These are phyloP conservation scores for Pleurotus platypus DNA, from an alignment of 768 basidiomycete species.

Conservation along the genomic window DNA sequence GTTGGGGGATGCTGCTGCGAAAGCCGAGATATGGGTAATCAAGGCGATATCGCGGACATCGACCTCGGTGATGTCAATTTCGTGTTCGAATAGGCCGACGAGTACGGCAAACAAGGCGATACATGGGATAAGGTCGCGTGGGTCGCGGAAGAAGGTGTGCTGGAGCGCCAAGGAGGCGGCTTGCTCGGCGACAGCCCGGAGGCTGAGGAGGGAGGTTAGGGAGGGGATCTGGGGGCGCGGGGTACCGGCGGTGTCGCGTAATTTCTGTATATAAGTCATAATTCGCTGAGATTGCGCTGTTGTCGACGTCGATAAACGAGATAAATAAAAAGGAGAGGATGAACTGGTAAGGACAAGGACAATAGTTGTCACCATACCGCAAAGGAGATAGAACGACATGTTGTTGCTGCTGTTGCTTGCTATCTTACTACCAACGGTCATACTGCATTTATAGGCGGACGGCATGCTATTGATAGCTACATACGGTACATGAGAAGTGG, in stretches of 20 bases:
- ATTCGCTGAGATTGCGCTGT: not conserved
- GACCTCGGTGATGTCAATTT: not conserved
- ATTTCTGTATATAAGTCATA: not conserved
- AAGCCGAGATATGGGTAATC: constrained; percentile 1
- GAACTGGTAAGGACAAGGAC: not conserved
- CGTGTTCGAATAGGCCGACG: not conserved
- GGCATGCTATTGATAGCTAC: not conserved
- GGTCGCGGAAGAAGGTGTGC: not conserved
- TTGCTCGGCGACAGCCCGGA: not conserved
- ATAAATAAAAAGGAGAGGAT: not conserved
- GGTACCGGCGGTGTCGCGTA: not conserved
- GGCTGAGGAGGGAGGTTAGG: not conserved
- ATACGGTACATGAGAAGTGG: not conserved
- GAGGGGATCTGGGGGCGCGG: not conserved
- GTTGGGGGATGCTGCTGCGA: not conserved
- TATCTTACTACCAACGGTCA: not conserved
- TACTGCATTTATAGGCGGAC: not conserved
- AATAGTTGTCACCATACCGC: not conserved
- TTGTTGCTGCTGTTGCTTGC: not conserved
- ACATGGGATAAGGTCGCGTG: not conserved
- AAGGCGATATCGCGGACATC: constrained; percentile 2
- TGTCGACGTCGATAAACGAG: not conserved
- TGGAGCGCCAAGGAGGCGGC: not conserved
- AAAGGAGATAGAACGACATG: not conserved
- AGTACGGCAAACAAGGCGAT: not conserved